phyloP scores from a whole-genome alignment of 805 yeast genomes.

The Debaryomyces tyrocola region DNA sequence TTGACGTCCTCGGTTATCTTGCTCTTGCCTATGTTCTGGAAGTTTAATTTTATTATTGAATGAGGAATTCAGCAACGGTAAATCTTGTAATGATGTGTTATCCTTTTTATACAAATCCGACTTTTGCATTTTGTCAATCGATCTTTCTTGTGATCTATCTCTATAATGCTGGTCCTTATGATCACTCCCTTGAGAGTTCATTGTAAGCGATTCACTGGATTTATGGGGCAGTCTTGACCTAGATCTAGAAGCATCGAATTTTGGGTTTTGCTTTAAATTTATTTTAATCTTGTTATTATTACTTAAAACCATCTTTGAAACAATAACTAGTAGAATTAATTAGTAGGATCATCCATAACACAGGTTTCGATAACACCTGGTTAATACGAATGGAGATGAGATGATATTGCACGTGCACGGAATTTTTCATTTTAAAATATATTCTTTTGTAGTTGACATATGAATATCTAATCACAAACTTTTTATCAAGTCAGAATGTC shows the following conservation, averaged over 20 bases:
- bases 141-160: slow-evolving; percentile 18
- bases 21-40: slow-evolving; percentile 13
- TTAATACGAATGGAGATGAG: not conserved
- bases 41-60: slow-evolving; percentile 11
- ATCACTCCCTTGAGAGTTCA: not conserved
- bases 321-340: not conserved
- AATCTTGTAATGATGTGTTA: slow-evolving; percentile 12
- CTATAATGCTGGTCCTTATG: slow-evolving; percentile 7
- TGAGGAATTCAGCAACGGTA: slow-evolving; percentile 18
- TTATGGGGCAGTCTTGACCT: slow-evolving; percentile 21
- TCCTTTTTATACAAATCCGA: slow-evolving; percentile 14
- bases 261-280: slow-evolving; percentile 1
- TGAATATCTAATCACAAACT: not conserved
- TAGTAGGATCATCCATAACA: too few species aligned
- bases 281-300: slow-evolving; percentile 3
- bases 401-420: slow-evolving; percentile 6
- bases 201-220: not conserved
- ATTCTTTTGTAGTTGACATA: not conserved
- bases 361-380: not conserved
- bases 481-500: slow-evolving; percentile 2
- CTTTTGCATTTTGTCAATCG: slow-evolving; percentile 13
- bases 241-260: slow-evolving; percentile 6
- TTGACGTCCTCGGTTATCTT: slow-evolving; percentile 23
- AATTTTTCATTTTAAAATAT: not conserved
- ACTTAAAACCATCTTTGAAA: not conserved